A percentile compares a stretch with the other conserved stretches of the same genome.
These are phyloP conservation scores for Torulaspora indica DNA, from an alignment of 805 yeast species.

Conservation along the genomic window DNA sequence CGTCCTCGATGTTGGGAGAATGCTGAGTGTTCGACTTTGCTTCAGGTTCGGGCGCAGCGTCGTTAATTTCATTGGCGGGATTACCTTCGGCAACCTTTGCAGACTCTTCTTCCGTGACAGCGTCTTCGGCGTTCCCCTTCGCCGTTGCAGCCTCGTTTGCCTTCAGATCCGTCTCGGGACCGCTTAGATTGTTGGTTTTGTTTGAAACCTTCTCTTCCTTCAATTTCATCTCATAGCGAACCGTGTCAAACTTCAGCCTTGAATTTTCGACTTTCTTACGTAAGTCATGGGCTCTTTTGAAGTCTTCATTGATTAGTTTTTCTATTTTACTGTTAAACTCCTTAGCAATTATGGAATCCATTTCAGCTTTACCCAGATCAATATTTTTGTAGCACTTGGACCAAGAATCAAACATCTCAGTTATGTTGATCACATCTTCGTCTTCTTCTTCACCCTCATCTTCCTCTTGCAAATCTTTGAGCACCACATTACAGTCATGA, in stretches of 20 bases:
- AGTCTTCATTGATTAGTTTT: slow-evolving; percentile 49
- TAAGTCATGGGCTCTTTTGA: slow-evolving; percentile 54
- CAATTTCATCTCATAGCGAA: slow-evolving; percentile 52
- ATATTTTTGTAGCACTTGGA: slow-evolving; percentile 52
- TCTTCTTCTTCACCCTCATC: slow-evolving; percentile 41
- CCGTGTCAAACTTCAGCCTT: slow-evolving; percentile 63
- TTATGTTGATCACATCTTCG: slow-evolving; percentile 50
- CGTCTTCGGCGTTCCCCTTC: slow-evolving; percentile 7
- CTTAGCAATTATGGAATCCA: slow-evolving; percentile 57
- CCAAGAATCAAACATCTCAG: slow-evolving; percentile 43
- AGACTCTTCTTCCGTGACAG: neutral
- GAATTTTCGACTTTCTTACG: slow-evolving; percentile 67
- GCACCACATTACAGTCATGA: slow-evolving; percentile 44
- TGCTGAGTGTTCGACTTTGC: neutral
- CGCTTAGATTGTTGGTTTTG: slow-evolving; percentile 28
- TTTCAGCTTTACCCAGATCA: slow-evolving; percentile 64
- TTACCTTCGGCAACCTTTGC: neutral
- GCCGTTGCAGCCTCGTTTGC: neutral
- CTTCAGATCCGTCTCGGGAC: slow-evolving; percentile 4
- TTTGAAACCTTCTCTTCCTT: slow-evolving; percentile 27
- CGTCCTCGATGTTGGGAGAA: slow-evolving; percentile 28
- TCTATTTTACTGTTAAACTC: slow-evolving; percentile 57
- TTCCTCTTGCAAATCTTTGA: slow-evolving; percentile 24
- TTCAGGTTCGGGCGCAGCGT: neutral
- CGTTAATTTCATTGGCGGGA: too few species aligned